Percentiles rank a stretch among this genome's conserved stretches.
Conservation (phyloP, 2,329 filamentous ascomycete species). For the Massarina eburnea region DNA sequence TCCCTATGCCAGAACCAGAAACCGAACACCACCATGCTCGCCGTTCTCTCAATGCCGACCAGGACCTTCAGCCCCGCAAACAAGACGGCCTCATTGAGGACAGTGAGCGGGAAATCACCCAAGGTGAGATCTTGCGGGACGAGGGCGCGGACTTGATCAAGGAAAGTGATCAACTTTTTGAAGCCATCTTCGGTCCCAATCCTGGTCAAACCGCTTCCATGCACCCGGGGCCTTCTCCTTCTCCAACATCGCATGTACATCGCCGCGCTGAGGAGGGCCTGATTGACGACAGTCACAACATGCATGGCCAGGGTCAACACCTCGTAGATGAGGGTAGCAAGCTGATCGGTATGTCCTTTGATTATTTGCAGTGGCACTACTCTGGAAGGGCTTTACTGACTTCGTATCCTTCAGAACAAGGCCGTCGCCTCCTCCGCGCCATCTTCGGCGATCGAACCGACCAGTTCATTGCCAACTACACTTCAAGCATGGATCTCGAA, state of each 20-base stretch:
- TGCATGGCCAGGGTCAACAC: background rate
- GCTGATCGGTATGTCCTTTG: no score
- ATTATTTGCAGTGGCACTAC: no score
- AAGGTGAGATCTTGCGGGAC: conserved; percentile 1
- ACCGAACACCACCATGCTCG: background rate
- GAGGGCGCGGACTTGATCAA: conserved; percentile 1
- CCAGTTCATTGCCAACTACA: background rate
- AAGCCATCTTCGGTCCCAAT: background rate
- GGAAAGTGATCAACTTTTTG: background rate
- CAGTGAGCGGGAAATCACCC: background rate
- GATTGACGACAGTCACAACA: background rate
- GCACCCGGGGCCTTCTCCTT: background rate
- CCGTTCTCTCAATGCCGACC: background rate
- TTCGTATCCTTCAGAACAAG: background rate
- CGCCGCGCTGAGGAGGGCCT: background rate
- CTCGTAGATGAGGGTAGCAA: background rate
- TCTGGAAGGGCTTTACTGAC: no score
- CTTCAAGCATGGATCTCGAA: background rate
- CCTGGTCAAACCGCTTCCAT: background rate
- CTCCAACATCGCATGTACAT: background rate
- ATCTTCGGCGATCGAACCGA: conserved; percentile 4
- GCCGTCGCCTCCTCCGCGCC: background rate
- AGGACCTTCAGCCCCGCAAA: background rate
- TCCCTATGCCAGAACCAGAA: background rate
- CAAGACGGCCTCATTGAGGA: background rate